Evolutionary conservation across 2,329 filamentous ascomycete species (phyloP).

Genomic region (Monilinia polystroma): DNA sequence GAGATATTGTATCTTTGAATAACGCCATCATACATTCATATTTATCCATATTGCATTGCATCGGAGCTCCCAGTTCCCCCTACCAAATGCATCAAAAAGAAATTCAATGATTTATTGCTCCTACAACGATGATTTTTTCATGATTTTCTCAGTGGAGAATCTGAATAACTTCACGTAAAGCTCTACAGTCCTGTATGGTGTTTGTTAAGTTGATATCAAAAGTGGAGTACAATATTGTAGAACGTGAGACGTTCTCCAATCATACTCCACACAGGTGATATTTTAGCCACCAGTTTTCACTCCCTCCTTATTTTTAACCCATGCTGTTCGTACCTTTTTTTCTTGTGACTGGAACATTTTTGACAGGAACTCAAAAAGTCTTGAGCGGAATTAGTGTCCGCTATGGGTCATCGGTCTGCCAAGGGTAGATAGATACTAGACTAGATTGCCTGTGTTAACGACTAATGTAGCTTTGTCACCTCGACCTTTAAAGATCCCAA

Average conservation of each 20-base stretch:
- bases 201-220: not conserved
- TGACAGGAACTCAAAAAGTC: not conserved
- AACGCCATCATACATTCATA: not conserved
- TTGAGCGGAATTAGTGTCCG: constrained; percentile 10
- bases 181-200: too few species aligned
- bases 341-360: not conserved
- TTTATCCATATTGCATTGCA: not conserved
- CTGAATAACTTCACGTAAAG: not conserved
- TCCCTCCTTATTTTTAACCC: not conserved
- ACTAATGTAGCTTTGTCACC: constrained; percentile 1
- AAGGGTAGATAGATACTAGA: not conserved
- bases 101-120: not conserved
- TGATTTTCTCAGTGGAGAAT: not conserved
- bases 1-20: not conserved
- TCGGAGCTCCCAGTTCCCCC: not conserved
- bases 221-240: not conserved
- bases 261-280: not conserved
- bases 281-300: not conserved
- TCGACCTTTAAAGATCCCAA: not conserved
- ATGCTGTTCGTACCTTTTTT: not conserved
- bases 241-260: too few species aligned
- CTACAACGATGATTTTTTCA: not conserved
- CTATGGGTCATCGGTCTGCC: not conserved
- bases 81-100: not conserved
- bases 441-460: not conserved